Evolutionary conservation across 2,329 filamentous ascomycete genomes (phyloP), one percentile per base, ranked within the genome.

Genomic region (Alternaria burnsii): DNA sequence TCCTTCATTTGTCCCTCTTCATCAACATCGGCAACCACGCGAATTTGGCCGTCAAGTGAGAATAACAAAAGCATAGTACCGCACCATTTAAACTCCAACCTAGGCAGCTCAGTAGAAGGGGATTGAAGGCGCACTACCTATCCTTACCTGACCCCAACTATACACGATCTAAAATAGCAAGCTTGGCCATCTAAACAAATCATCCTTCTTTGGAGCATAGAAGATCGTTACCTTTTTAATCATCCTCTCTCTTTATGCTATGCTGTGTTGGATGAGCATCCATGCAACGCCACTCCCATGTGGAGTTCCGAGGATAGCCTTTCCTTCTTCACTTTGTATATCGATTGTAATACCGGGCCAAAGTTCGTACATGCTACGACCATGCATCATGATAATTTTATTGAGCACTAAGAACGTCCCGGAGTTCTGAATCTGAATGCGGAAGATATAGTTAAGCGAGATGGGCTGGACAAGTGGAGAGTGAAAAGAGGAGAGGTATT

Each of bases 261-360:
- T 16, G 4, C 52, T 61, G 10, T 52, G 55, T 54, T 61, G 62
- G 2, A 46, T 41, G 24, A 66, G 36, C 52, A 67, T 24, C 32
- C 43, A 59, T 3, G 51, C 61, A 1, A 42, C 32, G 6, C 59
- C 61, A 8, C 11, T 22, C 1, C 61, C 61, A 47, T 64, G 61
- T 6, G 63, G 61, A 26, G 63, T 51, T 2, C 58, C 59, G 0
- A 69, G 38, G 12, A 69, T 61, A 3, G 61, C 65, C 36, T 52
- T 60, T 2, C 61, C 61, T 12, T 66, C 63, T 26, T 66, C 55
- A n/a, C 50, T 59, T 2, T 51, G 57, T 11, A 59, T 48, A 5
- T 40, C 34, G 10, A 60, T 56, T 4, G 44, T 43, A 4, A 57
- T 28, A 5, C 63, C 60, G 3, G 54, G 57, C 51, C 60, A 58